These are phyloP conservation scores for Aleurites moluccanus DNA, from an alignment of 441 rosid genomes.

Conservation along the genomic window DNA sequence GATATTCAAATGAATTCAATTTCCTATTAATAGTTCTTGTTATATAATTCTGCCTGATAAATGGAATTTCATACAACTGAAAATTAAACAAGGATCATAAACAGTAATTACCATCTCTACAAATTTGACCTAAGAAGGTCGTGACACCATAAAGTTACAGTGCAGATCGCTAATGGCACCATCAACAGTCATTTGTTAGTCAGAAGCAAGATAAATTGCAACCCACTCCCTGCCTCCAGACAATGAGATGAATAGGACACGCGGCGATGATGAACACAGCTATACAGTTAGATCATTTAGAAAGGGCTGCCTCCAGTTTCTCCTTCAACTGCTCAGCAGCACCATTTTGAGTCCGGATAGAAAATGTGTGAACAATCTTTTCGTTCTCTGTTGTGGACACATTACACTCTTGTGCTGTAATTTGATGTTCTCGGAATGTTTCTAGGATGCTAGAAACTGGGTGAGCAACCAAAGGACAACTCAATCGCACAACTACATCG, in stretches of 20 bases:
- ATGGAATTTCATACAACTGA: neutral
- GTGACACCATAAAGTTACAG: neutral
- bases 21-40: neutral
- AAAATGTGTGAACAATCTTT: constrained; percentile 73
- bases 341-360: constrained; percentile 57
- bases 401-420: constrained; percentile 51
- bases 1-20: neutral
- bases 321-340: constrained; percentile 81
- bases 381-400: constrained; percentile 56
- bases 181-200: neutral
- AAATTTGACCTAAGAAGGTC: neutral
- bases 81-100: neutral
- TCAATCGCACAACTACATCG: constrained; percentile 68
- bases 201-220: neutral
- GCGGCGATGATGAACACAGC: constrained; percentile 4
- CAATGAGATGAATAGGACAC: neutral
- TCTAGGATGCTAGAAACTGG: constrained; percentile 62
- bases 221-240: neutral
- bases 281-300: constrained; percentile 37
- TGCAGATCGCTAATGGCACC: neutral
- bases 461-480: constrained; percentile 71
- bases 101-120: neutral
- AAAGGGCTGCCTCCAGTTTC: constrained; percentile 61
- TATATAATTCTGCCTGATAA: neutral
- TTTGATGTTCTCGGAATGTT: constrained; percentile 63